Conservation (phyloP, 2,329 filamentous ascomycete species). For the Cryoendolithus antarcticus region DNA sequence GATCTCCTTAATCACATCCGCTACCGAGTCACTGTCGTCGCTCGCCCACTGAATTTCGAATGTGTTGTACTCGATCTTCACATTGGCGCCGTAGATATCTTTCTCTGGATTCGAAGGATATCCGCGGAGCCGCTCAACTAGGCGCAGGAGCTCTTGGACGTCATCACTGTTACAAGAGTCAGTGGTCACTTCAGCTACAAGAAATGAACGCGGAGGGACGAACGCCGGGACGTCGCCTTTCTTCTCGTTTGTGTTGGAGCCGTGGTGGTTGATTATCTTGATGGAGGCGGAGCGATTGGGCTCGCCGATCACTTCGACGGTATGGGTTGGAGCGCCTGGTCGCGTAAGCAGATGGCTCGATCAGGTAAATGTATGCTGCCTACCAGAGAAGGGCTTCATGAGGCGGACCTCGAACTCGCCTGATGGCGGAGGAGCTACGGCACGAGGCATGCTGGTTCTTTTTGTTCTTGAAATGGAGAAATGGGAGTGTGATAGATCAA, state of each 20-base stretch:
- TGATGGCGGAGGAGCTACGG: constrained; percentile 24
- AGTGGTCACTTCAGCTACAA: neutral
- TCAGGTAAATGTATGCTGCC: neutral
- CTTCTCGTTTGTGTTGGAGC: constrained; percentile 25
- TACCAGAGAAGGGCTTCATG: constrained; percentile 23
- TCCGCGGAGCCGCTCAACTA: constrained; percentile 27
- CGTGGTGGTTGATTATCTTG: constrained; percentile 20
- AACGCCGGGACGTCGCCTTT: constrained; percentile 25
- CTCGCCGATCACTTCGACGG: constrained; percentile 30
- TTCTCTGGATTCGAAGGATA: constrained; percentile 27
- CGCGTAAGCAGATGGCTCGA: neutral
- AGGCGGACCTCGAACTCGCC: constrained; percentile 24
- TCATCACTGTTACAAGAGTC: constrained; percentile 23
- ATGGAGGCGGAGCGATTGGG: constrained; percentile 28
- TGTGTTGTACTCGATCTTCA: constrained; percentile 29
- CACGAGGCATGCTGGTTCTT: constrained; percentile 21
- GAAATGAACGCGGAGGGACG: constrained; percentile 2
- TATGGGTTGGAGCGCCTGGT: constrained; percentile 20
- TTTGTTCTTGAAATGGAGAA: too few relatives aligned
- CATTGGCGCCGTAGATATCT: constrained; percentile 28
- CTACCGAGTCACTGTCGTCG: constrained; percentile 25
- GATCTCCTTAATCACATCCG: constrained; percentile 22
- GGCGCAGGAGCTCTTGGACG: constrained; percentile 27
- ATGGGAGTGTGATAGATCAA: too few relatives aligned
- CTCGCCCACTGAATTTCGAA: constrained; percentile 32